A percentile compares a stretch with the other conserved stretches of the same genome.
Evolutionary conservation across 768 basidiomycete genomes (phyloP).

Genomic region (Trametes sanguinea): DNA sequence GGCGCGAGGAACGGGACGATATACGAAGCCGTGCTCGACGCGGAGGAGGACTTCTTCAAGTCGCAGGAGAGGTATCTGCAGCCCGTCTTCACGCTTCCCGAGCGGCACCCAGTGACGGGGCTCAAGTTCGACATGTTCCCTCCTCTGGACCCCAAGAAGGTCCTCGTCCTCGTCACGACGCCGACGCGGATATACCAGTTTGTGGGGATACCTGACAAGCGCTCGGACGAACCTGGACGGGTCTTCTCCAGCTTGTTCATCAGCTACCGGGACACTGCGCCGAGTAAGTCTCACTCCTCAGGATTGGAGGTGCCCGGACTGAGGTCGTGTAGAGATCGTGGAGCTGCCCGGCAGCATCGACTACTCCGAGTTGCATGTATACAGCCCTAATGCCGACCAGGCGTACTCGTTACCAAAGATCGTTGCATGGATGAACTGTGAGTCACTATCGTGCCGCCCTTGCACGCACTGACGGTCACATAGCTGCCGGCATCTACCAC

Average conservation of each 20-base stretch:
- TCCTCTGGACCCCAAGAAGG: constrained; percentile 58
- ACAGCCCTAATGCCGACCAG: constrained; percentile 69
- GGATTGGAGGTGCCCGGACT: constrained; percentile 14
- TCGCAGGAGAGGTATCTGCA: constrained; percentile 81
- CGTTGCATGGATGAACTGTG: constrained; percentile 93
- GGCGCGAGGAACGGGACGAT: constrained; percentile 85
- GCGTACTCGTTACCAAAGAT: constrained; percentile 67
- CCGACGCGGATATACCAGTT: constrained; percentile 91
- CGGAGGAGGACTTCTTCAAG: constrained; percentile 91
- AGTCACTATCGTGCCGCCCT: constrained; percentile 23
- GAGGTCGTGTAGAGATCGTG: constrained; percentile 67
- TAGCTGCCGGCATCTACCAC: constrained; percentile 89
- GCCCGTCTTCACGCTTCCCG: constrained; percentile 73
- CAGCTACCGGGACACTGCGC: constrained; percentile 71
- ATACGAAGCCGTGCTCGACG: constrained; percentile 87
- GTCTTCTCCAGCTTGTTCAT: constrained; percentile 77
- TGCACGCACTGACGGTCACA: constrained; percentile 2
- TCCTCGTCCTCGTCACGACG: constrained; percentile 81
- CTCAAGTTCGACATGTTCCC: constrained; percentile 80
- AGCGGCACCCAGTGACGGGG: constrained; percentile 82
- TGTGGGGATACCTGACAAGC: constrained; percentile 64
- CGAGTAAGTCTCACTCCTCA: constrained; percentile 57
- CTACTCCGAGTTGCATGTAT: constrained; percentile 81
- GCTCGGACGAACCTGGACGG: constrained; percentile 73
- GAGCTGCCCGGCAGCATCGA: constrained; percentile 83